Evolutionary conservation across 2,329 filamentous ascomycete species (phyloP), one percentile per base, ranked within the genome.

Genomic region (Penicillium sumatraense): DNA sequence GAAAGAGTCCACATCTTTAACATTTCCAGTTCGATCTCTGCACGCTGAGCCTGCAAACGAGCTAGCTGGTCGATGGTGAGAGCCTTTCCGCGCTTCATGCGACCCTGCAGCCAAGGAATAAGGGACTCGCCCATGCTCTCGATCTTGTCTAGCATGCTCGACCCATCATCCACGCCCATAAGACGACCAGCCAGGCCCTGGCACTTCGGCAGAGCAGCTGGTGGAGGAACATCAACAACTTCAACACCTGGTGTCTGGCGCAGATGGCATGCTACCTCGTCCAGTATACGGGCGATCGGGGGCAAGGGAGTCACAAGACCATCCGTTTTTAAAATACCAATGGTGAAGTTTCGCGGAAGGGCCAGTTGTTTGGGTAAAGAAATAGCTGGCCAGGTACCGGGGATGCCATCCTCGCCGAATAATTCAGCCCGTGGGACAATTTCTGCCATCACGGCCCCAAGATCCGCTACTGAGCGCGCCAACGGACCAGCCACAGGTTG

Each of bases 91-190:
- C 82, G 78, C 33, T 75, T 77, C 36, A 85, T 71, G 3, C 83
- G 76, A 2, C 75, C 76, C 31, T 74, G 71, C n/a, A 87, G 76
- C 84, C 85, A 88, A 1, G 82, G 83, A 11, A 81, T 86, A 1
- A 87, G 71, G 0, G 83, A 82, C 59, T 88, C 86, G 5, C 73
- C 74, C 3, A 78, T 84, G 10, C 74, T 68, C 49, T 84, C 82
- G 21, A 88, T 72, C 5, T 84, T 72, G 64, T 86, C 80, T 51
- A 86, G 80, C 76, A 86, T 84, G 42, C 68, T 65, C 9, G 80
- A 79, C 1, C 75, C 79, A 11, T 85, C 86, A 63, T 88, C 84
- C 10, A 85, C 73, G 21, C 80, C 80, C 71, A 88, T 83, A 49
- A 89, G 72, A 14, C 78, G 78, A 54, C 85, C 85, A 33, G 83